Conservation (phyloP, 2,329 filamentous ascomycete genomes). For the Blastomyces parvus region DNA sequence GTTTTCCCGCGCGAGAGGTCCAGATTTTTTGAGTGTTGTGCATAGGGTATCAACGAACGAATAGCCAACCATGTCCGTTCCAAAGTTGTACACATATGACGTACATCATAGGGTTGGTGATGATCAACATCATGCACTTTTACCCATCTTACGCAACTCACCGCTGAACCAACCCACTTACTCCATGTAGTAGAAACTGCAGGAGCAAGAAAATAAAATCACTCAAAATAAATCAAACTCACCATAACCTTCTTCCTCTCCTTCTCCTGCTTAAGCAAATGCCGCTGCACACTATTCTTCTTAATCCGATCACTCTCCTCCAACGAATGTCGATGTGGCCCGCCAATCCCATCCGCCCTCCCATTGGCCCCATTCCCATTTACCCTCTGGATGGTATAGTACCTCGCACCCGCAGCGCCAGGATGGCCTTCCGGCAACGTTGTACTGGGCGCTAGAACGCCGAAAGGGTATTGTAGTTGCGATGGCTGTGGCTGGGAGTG, state of each 20-base stretch:
- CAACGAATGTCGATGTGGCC: slow-evolving; percentile 64
- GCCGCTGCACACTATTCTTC: slow-evolving; percentile 66
- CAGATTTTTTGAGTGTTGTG: not conserved
- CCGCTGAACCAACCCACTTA: not conserved
- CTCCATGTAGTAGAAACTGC: not conserved
- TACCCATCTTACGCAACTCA: not conserved
- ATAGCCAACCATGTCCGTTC: not conserved
- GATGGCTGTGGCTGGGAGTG: slow-evolving; percentile 10
- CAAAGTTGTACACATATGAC: not conserved
- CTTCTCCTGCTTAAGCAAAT: slow-evolving; percentile 54
- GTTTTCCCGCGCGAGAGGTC: not conserved
- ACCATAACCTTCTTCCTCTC: slow-evolving; percentile 53
- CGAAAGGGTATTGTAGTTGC: slow-evolving; percentile 26
- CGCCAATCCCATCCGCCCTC: slow-evolving; percentile 58
- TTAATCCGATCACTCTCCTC: slow-evolving; percentile 69
- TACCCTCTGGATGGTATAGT: slow-evolving; percentile 67
- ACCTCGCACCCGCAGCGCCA: slow-evolving; percentile 44
- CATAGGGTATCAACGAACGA: not conserved
- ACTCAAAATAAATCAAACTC: slow-evolving; percentile 25
- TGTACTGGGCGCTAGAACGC: slow-evolving; percentile 35
- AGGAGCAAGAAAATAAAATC: not conserved
- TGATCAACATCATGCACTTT: not conserved
- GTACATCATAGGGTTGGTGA: not conserved
- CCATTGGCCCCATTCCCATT: slow-evolving; percentile 68
- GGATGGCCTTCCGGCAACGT: slow-evolving; percentile 37